These are phyloP conservation scores for Aureobasidium sp. DNA, from an alignment of 2,329 filamentous ascomycete species.

Conservation along the genomic window DNA sequence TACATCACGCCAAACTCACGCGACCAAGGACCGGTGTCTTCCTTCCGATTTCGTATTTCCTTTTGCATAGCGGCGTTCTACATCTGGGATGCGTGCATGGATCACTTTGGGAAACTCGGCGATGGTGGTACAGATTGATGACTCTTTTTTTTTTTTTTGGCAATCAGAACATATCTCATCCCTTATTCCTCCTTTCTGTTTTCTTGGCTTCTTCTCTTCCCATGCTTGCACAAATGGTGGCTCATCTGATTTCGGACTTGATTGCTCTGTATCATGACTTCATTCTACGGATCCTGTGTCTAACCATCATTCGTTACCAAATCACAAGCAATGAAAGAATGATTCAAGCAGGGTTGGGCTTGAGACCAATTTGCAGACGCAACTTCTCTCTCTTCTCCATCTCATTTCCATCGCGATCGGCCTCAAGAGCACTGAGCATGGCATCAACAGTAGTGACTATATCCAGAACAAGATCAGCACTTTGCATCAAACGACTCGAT, in stretches of 20 bases:
- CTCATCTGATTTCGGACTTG: not conserved
- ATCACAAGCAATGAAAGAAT: not conserved
- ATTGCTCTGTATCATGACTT: not conserved
- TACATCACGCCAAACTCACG: not conserved
- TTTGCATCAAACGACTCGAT: not conserved
- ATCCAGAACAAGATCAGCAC: not conserved
- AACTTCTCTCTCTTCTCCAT: slow-evolving; percentile 22
- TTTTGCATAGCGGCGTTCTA: slow-evolving; percentile 12
- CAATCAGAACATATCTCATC: not conserved
- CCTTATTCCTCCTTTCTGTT: not conserved
- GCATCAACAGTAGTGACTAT: slow-evolving; percentile 22
- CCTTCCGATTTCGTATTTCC: slow-evolving; percentile 4
- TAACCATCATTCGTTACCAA: not conserved
- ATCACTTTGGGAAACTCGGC: not conserved
- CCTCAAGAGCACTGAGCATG: slow-evolving; percentile 23
- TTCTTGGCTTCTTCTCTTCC: not conserved
- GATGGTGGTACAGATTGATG: not conserved
- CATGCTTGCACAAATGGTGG: not conserved
- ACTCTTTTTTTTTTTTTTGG: not conserved
- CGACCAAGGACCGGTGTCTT: slow-evolving; percentile 1
- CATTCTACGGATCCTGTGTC: not conserved
- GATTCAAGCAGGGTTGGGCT: slow-evolving; percentile 21
- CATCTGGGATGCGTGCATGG: slow-evolving; percentile 6
- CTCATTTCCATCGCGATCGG: slow-evolving; percentile 23
- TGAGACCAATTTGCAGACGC: slow-evolving; percentile 24